A percentile compares a stretch with the other conserved stretches of the same genome.
Conservation (phyloP, 1,284 basidiomycete genomes). For the Apiotrichum mycotoxinovorans region DNA sequence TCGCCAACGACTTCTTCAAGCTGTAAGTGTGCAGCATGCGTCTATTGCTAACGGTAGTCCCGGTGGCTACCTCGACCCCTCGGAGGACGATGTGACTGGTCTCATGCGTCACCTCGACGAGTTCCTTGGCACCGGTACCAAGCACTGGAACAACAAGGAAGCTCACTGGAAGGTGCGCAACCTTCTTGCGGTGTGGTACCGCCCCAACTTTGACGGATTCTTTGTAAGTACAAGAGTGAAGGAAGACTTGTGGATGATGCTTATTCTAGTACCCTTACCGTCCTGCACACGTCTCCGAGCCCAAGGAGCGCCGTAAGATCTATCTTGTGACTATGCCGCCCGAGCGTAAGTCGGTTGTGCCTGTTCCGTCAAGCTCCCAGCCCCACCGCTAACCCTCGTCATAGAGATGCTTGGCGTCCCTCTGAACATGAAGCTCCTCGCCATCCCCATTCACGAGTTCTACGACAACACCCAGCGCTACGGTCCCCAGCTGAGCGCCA, state of each 20-base stretch:
- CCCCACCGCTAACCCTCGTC: neutral
- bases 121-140: slow-evolving; percentile 67
- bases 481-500: slow-evolving; percentile 87
- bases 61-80: slow-evolving; percentile 95
- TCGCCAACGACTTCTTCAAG: slow-evolving; percentile 98
- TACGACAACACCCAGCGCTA: slow-evolving; percentile 96
- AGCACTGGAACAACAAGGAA: slow-evolving; percentile 48
- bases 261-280: slow-evolving; percentile 85
- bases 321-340: slow-evolving; percentile 94
- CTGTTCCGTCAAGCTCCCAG: neutral
- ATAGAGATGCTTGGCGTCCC: slow-evolving; percentile 92
- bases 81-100: slow-evolving; percentile 86
- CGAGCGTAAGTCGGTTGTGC: slow-evolving; percentile 59
- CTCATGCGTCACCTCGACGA: slow-evolving; percentile 83
- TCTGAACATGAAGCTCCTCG: slow-evolving; percentile 97
- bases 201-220: slow-evolving; percentile 96
- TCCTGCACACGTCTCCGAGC: slow-evolving; percentile 93
- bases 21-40: slow-evolving; percentile 60
- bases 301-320: slow-evolving; percentile 96
- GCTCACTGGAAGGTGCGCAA: slow-evolving; percentile 82
- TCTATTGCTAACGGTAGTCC: slow-evolving; percentile 58
- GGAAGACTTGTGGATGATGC: neutral
- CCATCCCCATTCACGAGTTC: slow-evolving; percentile 91
- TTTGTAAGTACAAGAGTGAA: slow-evolving; percentile 72
- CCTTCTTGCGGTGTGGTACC: slow-evolving; percentile 93